These are phyloP conservation scores for Acidomyces sp. DNA, from an alignment of 495 filamentous ascomycete genomes.

Conservation along the genomic window DNA sequence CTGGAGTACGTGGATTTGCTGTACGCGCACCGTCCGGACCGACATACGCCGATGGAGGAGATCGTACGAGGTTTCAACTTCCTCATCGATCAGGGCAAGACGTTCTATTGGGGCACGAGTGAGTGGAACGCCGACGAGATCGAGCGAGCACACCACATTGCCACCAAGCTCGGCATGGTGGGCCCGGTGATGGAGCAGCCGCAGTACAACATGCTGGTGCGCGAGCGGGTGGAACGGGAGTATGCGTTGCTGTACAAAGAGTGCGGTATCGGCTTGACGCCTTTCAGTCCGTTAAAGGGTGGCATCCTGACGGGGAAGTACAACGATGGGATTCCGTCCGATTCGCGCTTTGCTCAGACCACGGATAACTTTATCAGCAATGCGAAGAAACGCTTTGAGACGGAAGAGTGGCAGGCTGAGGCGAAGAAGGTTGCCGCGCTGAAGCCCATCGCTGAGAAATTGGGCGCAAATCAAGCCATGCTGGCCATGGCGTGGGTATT, in stretches of 20 bases:
- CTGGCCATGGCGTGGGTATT: conserved; percentile 70
- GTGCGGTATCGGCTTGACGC: conserved; percentile 56
- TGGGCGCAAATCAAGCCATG: conserved; percentile 51
- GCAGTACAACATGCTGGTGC: conserved; percentile 63
- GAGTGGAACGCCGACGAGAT: conserved; percentile 81
- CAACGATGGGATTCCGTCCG: conserved; percentile 49
- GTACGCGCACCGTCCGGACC: conserved; percentile 75
- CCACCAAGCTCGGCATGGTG: conserved; percentile 62
- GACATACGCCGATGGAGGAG: conserved; percentile 76
- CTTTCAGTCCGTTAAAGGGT: conserved; percentile 57
- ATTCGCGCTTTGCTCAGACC: conserved; percentile 38
- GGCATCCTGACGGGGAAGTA: conserved; percentile 77
- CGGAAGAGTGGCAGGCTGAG: conserved; percentile 34
- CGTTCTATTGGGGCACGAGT: conserved; percentile 84
- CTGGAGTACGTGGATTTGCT: conserved; percentile 69
- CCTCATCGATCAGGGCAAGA: conserved; percentile 60
- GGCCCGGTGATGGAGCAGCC: conserved; percentile 78
- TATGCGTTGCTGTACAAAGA: conserved; percentile 53
- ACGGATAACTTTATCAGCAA: conserved; percentile 36
- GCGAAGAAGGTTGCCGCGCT: conserved; percentile 27
- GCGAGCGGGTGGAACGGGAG: conserved; percentile 64
- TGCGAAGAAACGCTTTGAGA: conserved; percentile 33
- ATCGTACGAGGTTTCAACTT: conserved; percentile 75
- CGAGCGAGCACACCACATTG: conserved; percentile 57
- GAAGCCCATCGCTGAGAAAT: conserved; percentile 51